Conservation (phyloP, 805 yeast species). For the Torulaspora gathmanii region DNA sequence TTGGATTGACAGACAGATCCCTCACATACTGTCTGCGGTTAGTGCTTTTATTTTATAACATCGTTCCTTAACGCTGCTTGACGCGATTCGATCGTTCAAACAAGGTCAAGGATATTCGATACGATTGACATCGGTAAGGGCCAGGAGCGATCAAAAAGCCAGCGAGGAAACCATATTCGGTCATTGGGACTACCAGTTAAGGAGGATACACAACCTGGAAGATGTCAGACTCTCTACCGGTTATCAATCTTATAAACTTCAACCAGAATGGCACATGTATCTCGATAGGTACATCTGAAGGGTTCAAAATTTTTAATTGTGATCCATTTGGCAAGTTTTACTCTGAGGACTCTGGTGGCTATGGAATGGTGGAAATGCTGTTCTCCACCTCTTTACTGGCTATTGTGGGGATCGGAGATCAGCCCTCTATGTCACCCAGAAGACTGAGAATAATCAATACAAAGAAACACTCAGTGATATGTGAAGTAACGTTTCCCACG, state of each 20-base stretch:
- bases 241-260: conserved; percentile 53
- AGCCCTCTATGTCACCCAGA: conserved; percentile 66
- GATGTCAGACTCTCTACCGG: conserved; percentile 17
- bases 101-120: background rate
- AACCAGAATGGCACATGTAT: conserved; percentile 72
- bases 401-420: conserved; percentile 68
- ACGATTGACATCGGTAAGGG: background rate
- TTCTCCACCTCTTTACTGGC: conserved; percentile 67
- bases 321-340: conserved; percentile 59
- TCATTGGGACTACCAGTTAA: background rate
- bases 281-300: conserved; percentile 59
- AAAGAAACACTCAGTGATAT: conserved; percentile 53
- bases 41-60: background rate
- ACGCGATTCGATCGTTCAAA: background rate
- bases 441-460: conserved; percentile 80
- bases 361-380: conserved; percentile 71
- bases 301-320: conserved; percentile 65
- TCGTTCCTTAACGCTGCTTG: background rate
- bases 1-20: no score
- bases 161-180: background rate
- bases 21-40: no score
- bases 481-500: conserved; percentile 68
- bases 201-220: background rate
- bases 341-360: conserved; percentile 47
- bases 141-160: background rate